These are phyloP conservation scores for Leishmania mexicana DNA, from an alignment of 208 protist genomes.

Conservation along the genomic window DNA sequence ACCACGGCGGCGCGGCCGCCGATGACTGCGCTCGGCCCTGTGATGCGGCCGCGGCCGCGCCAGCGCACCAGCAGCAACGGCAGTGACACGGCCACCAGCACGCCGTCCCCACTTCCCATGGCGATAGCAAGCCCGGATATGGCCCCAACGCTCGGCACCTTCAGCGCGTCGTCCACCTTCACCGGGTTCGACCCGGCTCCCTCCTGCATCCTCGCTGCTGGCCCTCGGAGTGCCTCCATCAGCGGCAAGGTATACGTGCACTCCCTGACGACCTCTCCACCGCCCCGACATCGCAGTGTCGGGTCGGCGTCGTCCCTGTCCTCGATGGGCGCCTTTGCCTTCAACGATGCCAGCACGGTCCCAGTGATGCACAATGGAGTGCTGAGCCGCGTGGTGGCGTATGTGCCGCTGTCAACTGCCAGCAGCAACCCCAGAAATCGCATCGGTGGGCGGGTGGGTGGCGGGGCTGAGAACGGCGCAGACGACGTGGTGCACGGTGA, in stretches of 20 bases:
- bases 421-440: not conserved
- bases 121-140: not conserved
- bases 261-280: constrained; percentile 12
- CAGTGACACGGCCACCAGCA: not conserved
- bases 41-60: not conserved
- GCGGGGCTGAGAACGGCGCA: not conserved
- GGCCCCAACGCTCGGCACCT: not conserved
- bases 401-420: not conserved
- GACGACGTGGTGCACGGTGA: constrained; percentile 1
- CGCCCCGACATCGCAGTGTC: not conserved
- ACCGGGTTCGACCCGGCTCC: not conserved
- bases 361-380: constrained; percentile 22
- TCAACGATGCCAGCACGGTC: constrained; percentile 14
- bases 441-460: not conserved
- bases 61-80: constrained; percentile 7
- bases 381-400: not conserved
- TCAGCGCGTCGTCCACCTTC: not conserved
- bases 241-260: not conserved
- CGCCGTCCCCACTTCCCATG: not conserved
- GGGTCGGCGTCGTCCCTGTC: constrained; percentile 16
- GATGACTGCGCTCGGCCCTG: not conserved
- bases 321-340: constrained; percentile 29
- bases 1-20: not conserved
- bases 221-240: not conserved
- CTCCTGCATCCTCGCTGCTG: not conserved